Base-by-base conservation (phyloP, 176 grass and related monocot genomes). In the Calamus simplicifolius region DNA sequence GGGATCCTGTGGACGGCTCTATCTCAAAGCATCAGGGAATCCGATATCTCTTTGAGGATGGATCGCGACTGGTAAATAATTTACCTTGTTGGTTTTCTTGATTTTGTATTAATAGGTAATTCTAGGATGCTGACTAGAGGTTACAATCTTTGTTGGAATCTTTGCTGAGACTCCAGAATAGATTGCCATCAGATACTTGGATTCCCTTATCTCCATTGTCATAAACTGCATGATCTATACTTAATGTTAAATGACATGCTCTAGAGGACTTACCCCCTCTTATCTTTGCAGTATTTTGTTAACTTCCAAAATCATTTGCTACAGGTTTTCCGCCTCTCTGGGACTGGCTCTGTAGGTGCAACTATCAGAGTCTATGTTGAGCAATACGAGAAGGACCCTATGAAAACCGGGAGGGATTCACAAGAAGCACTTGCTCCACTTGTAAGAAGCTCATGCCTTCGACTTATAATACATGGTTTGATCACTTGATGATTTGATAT, bases 1-100 rank as follows among this genome's bases (percentile, higher is more conserved):
- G 88, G 76, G 93, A 98, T 83, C 93, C 93, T 73, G 87, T 98
- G 30, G 93, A 98, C 75, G 87, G 84, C 27, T 98, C 93, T 71
- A 61, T 98, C 56, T 85, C 87, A 50, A 88, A 87, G 74, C 76
- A 98, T 64, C 93, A 98, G 81, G 87, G 93, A 49, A 85, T 98
- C 67, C 76, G 87, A 1, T 98, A 88, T 56, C 82, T 98, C 75
- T 98, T 98, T 0, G 69, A 75, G 52, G 93, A 98, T 79, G 93
- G 93, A 75, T 98, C 93, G 18, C 67, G 93, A 58, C 71, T 98
- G 84, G 93, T 98, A 85, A 4, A 72, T 55, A 52, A 56, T 48
- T 15, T 64, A 30, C 10, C 1, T 18, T 63, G 19, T 63, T 63
- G 6, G 7, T 43, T 19, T 28, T 3, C 50, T 54, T 17, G 0